Base-by-base conservation (phyloP, 768 basidiomycete species). In the Suillus variegatus region DNA sequence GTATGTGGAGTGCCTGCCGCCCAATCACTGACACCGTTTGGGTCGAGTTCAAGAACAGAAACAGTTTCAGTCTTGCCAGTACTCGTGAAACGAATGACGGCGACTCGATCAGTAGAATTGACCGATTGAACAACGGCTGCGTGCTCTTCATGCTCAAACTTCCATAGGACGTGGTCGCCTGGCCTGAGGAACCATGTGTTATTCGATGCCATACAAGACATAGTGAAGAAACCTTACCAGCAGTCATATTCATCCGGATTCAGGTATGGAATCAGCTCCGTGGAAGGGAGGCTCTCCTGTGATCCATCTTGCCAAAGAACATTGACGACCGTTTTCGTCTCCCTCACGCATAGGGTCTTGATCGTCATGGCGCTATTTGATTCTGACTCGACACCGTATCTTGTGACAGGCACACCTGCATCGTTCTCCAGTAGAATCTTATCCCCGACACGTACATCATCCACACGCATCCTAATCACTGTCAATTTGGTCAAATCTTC, bases 171-270 rank as follows among this genome's bases (percentile, higher is more conserved):
- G 75, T 93, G 88, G 72, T 98, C 94, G 20, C 95, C 95, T 6
- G 95, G 95, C 94, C 93, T 94, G 62, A 22, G 61, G 43, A 67
- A 14, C 61, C 61, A 60, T 71, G 65, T 70, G 64, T 32, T 43
- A 25, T n/a, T 46, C 51, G 35, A 36, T 22, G 66, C 32, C 8
- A 52, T 65, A n/a, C 49, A 44, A 18, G 3, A 36, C 22, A 54
- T 9, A 56, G 64, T 10, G 4, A 52, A 60, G 12, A 14, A 28
- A 36, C 76, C 89, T 71, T 69, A 92, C 92, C 92, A 95, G 75
- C 90, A 93, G 74, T 94, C 95, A 74, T 92, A 93, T 77, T 97
- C 95, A 75, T 97, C 95, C 12, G 94, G 86, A 66, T 93, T 93
- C 61, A 91, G 74, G 73, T 96, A 91, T 4, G 94, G 94, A 51